Evolutionary conservation across 2,329 filamentous ascomycete species (phyloP).

Genomic region (Fusarium dimerum): DNA sequence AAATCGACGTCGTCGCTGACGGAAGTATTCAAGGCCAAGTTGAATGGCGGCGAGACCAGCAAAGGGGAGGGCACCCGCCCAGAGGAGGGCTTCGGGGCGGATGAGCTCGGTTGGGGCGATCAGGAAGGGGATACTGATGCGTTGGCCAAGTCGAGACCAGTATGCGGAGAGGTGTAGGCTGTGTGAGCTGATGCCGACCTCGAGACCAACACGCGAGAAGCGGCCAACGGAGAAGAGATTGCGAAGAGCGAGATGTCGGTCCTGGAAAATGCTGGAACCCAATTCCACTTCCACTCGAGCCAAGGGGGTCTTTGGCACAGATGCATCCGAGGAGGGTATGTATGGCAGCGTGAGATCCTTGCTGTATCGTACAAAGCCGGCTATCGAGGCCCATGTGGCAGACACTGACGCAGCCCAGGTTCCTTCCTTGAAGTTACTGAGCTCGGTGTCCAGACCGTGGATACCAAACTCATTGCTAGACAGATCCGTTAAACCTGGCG

Average conservation of each 20-base stretch:
- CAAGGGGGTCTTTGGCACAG: slow-evolving; percentile 11
- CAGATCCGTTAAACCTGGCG: slow-evolving; percentile 13
- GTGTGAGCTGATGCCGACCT: slow-evolving; percentile 43
- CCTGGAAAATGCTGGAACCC: slow-evolving; percentile 36
- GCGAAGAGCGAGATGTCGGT: slow-evolving; percentile 44
- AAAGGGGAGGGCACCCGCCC: slow-evolving; percentile 42
- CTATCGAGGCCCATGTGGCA: slow-evolving; percentile 27
- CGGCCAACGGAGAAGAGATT: slow-evolving; percentile 43
- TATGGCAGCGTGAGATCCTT: slow-evolving; percentile 35
- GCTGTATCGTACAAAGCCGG: slow-evolving; percentile 38
- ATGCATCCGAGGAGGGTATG: slow-evolving; percentile 14
- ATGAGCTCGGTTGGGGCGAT: slow-evolving; percentile 34
- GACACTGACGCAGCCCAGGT: slow-evolving; percentile 45
- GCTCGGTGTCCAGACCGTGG: slow-evolving; percentile 37
- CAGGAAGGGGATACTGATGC: slow-evolving; percentile 46
- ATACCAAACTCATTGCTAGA: slow-evolving; percentile 36
- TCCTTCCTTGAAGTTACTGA: slow-evolving; percentile 31
- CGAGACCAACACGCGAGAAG: slow-evolving; percentile 45
- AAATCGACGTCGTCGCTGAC: slow-evolving; percentile 5
- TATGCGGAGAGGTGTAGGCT: slow-evolving; percentile 48
- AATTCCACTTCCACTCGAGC: slow-evolving; percentile 46
- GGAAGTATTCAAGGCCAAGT: slow-evolving; percentile 26
- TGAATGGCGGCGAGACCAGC: slow-evolving; percentile 41
- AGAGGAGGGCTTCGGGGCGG: slow-evolving; percentile 37
- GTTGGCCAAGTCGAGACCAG: slow-evolving; percentile 48